These are phyloP conservation scores for Aeminium ludgeri DNA, from an alignment of 495 filamentous ascomycete species.

Conservation along the genomic window DNA sequence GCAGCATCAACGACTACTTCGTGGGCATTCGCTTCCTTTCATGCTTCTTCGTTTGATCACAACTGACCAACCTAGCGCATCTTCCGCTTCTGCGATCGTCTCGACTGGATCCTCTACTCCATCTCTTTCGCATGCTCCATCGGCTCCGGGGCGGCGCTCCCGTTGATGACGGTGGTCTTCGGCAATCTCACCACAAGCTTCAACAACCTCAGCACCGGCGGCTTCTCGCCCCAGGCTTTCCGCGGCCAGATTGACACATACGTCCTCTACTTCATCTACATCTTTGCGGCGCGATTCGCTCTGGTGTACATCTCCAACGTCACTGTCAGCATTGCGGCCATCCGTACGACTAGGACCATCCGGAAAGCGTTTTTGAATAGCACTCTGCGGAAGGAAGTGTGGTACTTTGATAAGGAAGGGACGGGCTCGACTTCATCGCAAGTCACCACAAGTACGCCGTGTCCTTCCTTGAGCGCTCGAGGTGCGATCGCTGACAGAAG, in stretches of 20 bases:
- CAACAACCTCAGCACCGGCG: slow-evolving; percentile 5
- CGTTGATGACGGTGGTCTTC: slow-evolving; percentile 18
- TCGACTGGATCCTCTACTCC: slow-evolving; percentile 8
- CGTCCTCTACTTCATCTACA: slow-evolving; percentile 17
- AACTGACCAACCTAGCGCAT: too few relatives aligned
- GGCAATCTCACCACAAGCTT: slow-evolving; percentile 11
- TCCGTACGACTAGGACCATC: slow-evolving; percentile 7
- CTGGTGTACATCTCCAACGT: slow-evolving; percentile 13
- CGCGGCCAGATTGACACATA: slow-evolving; percentile 1
- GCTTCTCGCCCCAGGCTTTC: slow-evolving; percentile 2
- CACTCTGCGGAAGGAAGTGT: slow-evolving; percentile 10
- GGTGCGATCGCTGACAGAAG: slow-evolving; percentile 5
- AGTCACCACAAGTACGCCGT: slow-evolving; percentile 12
- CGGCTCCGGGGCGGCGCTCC: slow-evolving; percentile 11
- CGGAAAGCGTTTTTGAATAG: slow-evolving; percentile 10
- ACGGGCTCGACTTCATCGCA: slow-evolving; percentile 13
- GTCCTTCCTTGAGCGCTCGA: slow-evolving; percentile 18
- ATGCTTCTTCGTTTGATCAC: background rate
- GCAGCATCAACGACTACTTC: slow-evolving; percentile 9
- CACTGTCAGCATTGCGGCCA: slow-evolving; percentile 11
- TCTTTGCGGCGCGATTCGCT: slow-evolving; percentile 16
- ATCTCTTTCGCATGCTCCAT: slow-evolving; percentile 5
- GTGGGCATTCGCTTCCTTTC: slow-evolving; percentile 2
- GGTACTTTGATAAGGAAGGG: slow-evolving; percentile 11
- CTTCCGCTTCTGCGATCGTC: slow-evolving; percentile 13